Evolutionary conservation across 2,329 filamentous ascomycete genomes (phyloP), one percentile per base, ranked within the genome.

Genomic region (Aureobasidium sp.): DNA sequence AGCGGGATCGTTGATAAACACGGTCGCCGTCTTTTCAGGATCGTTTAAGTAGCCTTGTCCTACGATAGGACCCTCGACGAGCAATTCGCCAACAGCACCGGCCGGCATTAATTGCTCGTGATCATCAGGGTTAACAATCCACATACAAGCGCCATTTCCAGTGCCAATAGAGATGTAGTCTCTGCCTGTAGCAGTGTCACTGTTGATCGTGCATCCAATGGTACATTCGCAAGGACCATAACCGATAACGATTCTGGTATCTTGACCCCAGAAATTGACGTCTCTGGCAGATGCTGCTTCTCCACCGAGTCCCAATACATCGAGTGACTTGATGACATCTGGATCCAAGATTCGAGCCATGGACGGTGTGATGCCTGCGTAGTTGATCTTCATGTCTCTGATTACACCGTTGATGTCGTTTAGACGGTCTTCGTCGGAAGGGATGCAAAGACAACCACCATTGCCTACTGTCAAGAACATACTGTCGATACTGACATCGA

Each of bases 1-100:
- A 3, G 36, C 5, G 3, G 70, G 67, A 57, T 66, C 54, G 15
- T 70, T 61, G 7, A 76, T 68, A 64, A 76, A 77, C 0, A 65
- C 64, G 4, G 62, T 65, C 7, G 63, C 59, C 1, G 73, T 75
- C 63, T 68, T 69, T n/a, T 66, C 65, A 2, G 63, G 48, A 15
- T 71, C 65, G 9, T 69, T 66, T 3, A 80, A 67, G 60, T 81
- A 81, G 5, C 74, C 79, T 15, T 72, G 72, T 1, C 72, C 77
- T 13, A 81, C 70, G 25, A 74, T 75, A 30, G 75, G 75, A 3
- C 79, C 77, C 65, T 79, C 77, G 1, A 81, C 63, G 0, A 79
- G 66, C 57, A 81, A 64, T 64, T 81, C 79, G 15, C 79, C 79
- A 9, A 78, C 70, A 21, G 73, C 73, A 8, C 79, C 79, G 4